These are phyloP conservation scores for Huntiella abstrusa DNA, from an alignment of 2,329 filamentous ascomycete genomes.

Conservation along the genomic window DNA sequence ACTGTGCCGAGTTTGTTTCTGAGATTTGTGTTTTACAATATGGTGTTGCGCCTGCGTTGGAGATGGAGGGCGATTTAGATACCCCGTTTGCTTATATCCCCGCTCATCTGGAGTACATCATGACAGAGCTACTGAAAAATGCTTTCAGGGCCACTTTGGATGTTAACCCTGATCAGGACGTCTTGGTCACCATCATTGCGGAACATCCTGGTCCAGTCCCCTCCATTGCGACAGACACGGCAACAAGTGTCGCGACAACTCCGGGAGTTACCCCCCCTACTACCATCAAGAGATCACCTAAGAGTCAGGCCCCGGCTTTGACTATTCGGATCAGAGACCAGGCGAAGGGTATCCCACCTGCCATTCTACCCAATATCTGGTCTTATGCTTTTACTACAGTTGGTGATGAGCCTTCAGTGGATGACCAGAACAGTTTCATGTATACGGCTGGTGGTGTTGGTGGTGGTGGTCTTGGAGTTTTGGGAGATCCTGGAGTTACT, in stretches of 20 bases:
- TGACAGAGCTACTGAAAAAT: constrained; percentile 92
- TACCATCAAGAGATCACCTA: constrained; percentile 37
- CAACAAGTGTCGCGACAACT: no score
- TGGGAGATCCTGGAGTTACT: constrained; percentile 24
- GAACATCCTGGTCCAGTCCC: no score
- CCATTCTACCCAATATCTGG: constrained; percentile 76
- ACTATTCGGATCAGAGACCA: constrained; percentile 90
- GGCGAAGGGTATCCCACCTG: constrained; percentile 80
- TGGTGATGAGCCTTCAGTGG: constrained; percentile 19
- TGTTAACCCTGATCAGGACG: constrained; percentile 53
- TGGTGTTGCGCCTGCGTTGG: constrained; percentile 61
- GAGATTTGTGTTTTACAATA: constrained; percentile 97
- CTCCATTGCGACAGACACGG: no score
- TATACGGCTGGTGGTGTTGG: constrained; percentile 10
- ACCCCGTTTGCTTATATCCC: constrained; percentile 89
- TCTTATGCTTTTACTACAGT: constrained; percentile 97
- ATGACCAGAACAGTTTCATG: neutral
- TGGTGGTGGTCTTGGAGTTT: constrained; percentile 56
- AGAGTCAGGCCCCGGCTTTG: constrained; percentile 54
- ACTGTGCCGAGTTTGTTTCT: constrained; percentile 75
- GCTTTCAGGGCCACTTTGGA: constrained; percentile 89
- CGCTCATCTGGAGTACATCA: constrained; percentile 91
- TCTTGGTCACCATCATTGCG: constrained; percentile 62
- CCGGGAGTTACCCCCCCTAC: neutral
- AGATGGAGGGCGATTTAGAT: constrained; percentile 68